Evolutionary conservation across 2,329 filamentous ascomycete species (phyloP), one percentile per base, ranked within the genome.

Genomic region (Dactylellina drechsleri): DNA sequence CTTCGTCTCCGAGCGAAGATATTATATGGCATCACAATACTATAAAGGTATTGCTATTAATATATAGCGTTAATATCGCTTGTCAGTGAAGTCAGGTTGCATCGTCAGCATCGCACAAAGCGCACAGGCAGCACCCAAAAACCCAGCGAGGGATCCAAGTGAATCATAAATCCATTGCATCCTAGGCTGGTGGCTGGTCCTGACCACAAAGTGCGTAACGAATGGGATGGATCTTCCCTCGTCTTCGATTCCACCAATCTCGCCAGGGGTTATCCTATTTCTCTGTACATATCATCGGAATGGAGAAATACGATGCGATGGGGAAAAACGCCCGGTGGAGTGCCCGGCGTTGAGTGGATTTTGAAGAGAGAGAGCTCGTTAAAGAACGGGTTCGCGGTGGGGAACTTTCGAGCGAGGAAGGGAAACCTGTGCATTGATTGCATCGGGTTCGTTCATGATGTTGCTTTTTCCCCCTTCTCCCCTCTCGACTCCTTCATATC

Each of bases 101-200:
- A 57, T 70, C 57, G 66, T 70, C 66, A 70, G 61, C 66, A 57
- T 70, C 66, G 59, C 58, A 70, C 66, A 70, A 60, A 70, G 66
- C 66, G 56, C 65, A 68, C 45, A 52, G 64, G 45, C 64, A 36
- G 31, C 31, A 36, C 5, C 5, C 31, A 10, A 36, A 23, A 36
- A 36, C 6, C 31, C 10, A 36, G 6, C 31, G 31, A 36, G 31
- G 31, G 31, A 36, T 36, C 31, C 31, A 36, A 36, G 31, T 36
- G 31, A 36, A 36, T 36, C 31, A 7, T 7, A 36, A 36, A 36
- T 8, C 10, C 31, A 36, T 36, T 10, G 10, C 5, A 36, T 28
- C 26, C 26, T 7, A 7, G 26, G 7, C 26, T 10, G 31, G 31
- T 36, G 31, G 31, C 31, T 36, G 31, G 31, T 36, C 5, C 31